Conservation (phyloP, 352 stramenopile species). For the Globisporangium cederbergense region DNA sequence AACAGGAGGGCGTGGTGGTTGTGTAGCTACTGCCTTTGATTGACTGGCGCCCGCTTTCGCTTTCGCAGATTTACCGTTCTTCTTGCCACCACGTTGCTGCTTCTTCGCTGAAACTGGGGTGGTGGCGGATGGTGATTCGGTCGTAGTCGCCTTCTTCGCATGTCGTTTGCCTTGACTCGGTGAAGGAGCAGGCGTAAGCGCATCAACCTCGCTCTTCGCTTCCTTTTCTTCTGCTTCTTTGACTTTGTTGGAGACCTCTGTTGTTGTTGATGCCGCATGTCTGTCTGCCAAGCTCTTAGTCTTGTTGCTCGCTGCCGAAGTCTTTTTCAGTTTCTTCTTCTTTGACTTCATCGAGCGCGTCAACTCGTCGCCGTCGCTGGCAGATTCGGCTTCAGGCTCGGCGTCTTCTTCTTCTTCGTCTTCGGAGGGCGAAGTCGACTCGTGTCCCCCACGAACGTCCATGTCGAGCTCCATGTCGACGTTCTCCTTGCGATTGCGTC, state of each 20-base stretch:
- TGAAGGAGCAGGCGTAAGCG: neutral
- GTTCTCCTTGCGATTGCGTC: constrained; percentile 25
- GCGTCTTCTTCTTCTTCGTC: constrained; percentile 8
- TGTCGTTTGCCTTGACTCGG: neutral
- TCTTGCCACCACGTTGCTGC: neutral
- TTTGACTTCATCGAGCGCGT: neutral
- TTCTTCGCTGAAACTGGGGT: neutral
- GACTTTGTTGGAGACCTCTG: neutral
- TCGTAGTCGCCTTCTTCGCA: neutral
- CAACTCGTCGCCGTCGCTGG: neutral
- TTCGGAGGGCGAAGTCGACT: constrained; percentile 9
- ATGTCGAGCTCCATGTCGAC: constrained; percentile 63
- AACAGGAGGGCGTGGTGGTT: neutral
- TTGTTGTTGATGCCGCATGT: neutral
- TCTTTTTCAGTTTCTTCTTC: neutral
- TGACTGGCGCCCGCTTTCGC: neutral
- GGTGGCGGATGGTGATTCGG: neutral
- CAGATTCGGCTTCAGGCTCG: constrained; percentile 16
- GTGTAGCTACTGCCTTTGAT: neutral
- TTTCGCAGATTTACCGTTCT: neutral
- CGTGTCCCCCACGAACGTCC: constrained; percentile 31
- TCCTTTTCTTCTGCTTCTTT: neutral
- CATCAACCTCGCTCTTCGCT: neutral
- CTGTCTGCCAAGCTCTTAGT: neutral
- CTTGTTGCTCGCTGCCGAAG: neutral